A percentile compares a stretch with the other conserved stretches of the same genome.
Evolutionary conservation across 768 basidiomycete genomes (phyloP).

Genomic region (Multifurca ochricompacta): DNA sequence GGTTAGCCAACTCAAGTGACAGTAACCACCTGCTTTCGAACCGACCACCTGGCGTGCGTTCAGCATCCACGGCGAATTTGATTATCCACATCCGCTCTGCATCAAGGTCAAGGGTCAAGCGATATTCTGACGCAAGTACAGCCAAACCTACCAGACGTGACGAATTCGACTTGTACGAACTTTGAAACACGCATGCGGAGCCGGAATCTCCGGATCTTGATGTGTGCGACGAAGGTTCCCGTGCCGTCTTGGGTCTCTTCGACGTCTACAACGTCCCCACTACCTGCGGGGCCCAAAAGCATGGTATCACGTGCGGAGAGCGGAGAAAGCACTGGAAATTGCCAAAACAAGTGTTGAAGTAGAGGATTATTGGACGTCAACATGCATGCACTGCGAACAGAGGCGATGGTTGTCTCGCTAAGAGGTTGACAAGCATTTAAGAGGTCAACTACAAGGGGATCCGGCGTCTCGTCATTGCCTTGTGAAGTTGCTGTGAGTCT

Average conservation of each 20-base stretch:
- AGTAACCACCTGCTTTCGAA: slow-evolving; percentile 31
- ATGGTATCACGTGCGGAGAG: slow-evolving; percentile 46
- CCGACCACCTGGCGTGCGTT: slow-evolving; percentile 8
- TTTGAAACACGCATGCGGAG: slow-evolving; percentile 61
- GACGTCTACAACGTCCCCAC: slow-evolving; percentile 47
- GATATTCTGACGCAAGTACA: neutral
- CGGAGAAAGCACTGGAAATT: slow-evolving; percentile 42
- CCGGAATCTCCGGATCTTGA: slow-evolving; percentile 53
- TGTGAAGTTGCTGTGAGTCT: slow-evolving; percentile 28
- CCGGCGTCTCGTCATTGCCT: slow-evolving; percentile 11
- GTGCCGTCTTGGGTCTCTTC: slow-evolving; percentile 31
- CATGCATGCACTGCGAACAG: slow-evolving; percentile 60
- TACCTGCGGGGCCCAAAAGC: slow-evolving; percentile 30
- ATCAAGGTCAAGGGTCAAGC: neutral
- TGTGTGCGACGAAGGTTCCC: slow-evolving; percentile 46
- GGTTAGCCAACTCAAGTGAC: slow-evolving; percentile 42
- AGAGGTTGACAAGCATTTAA: slow-evolving; percentile 37
- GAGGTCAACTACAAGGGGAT: slow-evolving; percentile 40
- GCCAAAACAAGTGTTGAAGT: slow-evolving; percentile 47
- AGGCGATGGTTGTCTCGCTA: slow-evolving; percentile 26
- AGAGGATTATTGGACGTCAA: slow-evolving; percentile 51
- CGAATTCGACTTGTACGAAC: slow-evolving; percentile 51
- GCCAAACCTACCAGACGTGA: slow-evolving; percentile 41
- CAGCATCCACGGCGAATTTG: slow-evolving; percentile 29
- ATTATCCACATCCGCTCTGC: slow-evolving; percentile 54